A percentile compares a stretch with the other conserved stretches of the same genome.
phyloP scores from a whole-genome alignment of 2,329 filamentous ascomycete genomes.

The Pseudopithomyces maydicus region DNA sequence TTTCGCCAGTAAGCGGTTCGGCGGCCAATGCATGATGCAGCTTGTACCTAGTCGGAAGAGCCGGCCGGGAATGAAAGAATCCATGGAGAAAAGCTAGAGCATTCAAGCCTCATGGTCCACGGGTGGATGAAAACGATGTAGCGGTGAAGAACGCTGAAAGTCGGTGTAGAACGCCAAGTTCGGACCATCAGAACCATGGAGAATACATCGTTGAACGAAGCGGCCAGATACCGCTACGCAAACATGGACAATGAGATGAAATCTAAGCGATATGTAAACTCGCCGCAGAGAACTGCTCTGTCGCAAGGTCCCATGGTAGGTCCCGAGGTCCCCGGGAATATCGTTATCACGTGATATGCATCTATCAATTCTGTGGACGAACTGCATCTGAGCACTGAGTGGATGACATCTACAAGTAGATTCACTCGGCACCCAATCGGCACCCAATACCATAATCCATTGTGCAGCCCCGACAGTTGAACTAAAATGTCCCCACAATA shows the following conservation, averaged over 20 bases:
- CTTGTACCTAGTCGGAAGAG: background rate
- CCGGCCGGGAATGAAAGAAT: background rate
- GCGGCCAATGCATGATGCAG: background rate
- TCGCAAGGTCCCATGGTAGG: too few species aligned
- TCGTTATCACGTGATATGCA: background rate
- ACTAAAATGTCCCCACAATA: background rate
- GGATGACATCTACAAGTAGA: background rate
- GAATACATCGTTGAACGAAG: background rate
- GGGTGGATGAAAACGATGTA: constrained; percentile 2
- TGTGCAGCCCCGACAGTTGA: background rate
- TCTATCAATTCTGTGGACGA: too few species aligned
- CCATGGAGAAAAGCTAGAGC: background rate
- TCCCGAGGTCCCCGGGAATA: too few species aligned
- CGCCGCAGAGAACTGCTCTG: too few species aligned
- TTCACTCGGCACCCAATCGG: background rate
- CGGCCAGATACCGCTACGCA: background rate
- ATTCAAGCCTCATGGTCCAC: background rate
- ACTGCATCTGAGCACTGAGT: too few species aligned
- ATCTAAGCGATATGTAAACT: too few species aligned
- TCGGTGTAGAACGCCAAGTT: constrained; percentile 13
- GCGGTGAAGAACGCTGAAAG: constrained; percentile 20
- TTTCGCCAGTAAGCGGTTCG: too few species aligned
- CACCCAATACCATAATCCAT: background rate
- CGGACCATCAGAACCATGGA: background rate
- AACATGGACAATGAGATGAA: too few species aligned